Evolutionary conservation across 179 eudicot genomes (phyloP).

Genomic region (Silene vulgaris): DNA sequence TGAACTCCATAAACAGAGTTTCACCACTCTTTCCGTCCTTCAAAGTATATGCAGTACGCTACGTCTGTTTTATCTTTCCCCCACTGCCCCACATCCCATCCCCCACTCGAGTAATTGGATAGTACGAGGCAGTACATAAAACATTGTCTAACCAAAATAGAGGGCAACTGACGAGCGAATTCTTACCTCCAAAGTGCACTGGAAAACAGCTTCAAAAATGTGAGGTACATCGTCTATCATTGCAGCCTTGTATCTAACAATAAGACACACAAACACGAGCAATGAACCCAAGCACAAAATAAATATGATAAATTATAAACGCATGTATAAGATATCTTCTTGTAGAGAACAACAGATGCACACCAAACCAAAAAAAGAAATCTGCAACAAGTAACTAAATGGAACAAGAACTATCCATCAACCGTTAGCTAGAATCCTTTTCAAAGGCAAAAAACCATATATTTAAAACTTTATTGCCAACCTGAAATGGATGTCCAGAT

Average conservation of each 20-base stretch:
- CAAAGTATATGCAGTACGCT: not conserved
- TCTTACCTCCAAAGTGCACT: slow-evolving; percentile 88
- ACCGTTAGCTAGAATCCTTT: not conserved
- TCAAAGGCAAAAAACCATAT: not conserved
- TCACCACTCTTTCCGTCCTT: not conserved
- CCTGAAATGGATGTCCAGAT: not conserved
- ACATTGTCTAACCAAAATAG: not conserved
- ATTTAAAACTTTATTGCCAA: not conserved
- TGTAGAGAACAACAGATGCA: not conserved
- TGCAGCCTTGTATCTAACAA: slow-evolving; percentile 65
- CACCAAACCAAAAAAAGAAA: not conserved
- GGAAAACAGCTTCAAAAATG: slow-evolving; percentile 92
- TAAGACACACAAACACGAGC: not conserved
- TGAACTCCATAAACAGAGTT: not conserved
- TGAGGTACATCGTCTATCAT: slow-evolving; percentile 94
- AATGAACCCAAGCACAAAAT: not conserved
- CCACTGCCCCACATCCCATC: not conserved
- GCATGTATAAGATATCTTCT: not conserved
- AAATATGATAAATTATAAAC: not conserved
- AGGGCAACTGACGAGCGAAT: not conserved
- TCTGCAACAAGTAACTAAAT: not conserved
- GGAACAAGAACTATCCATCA: not conserved
- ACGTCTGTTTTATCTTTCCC: not conserved
- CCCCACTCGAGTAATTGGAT: too few species aligned
- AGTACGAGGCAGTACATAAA: too few species aligned